A percentile compares a stretch with the other conserved stretches of the same genome.
These are phyloP conservation scores for Cladosporium sp. DNA, from an alignment of 2,329 filamentous ascomycete species.

Conservation along the genomic window DNA sequence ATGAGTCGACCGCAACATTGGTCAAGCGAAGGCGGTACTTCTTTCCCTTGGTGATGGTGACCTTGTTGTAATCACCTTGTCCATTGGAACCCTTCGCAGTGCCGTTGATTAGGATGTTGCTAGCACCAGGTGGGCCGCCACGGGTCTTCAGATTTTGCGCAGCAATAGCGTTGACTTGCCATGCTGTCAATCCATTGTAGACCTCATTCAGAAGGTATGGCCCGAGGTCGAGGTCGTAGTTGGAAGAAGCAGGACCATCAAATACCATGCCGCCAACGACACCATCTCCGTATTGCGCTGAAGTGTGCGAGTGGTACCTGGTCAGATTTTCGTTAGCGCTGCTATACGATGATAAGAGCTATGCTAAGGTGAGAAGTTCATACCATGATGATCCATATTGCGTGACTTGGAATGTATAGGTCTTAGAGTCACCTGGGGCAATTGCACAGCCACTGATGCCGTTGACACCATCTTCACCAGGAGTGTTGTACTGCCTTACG, in stretches of 20 bases:
- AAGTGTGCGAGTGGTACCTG: conserved; percentile 40
- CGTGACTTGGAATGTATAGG: conserved; percentile 54
- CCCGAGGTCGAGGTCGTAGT: conserved; percentile 36
- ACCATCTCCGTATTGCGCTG: conserved; percentile 41
- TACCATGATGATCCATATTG: conserved; percentile 40
- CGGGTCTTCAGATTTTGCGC: conserved; percentile 27
- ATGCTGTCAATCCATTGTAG: conserved; percentile 26
- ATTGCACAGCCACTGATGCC: conserved; percentile 45
- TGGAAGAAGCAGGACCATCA: conserved; percentile 40
- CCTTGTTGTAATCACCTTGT: conserved; percentile 23
- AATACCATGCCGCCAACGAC: conserved; percentile 39
- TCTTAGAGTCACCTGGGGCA: conserved; percentile 47
- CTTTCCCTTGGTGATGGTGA: conserved; percentile 30
- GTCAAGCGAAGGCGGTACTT: conserved; percentile 43
- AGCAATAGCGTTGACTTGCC: conserved; percentile 27
- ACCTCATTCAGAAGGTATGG: conserved; percentile 28
- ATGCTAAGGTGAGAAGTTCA: too few species aligned
- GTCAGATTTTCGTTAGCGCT: neutral
- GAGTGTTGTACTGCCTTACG: conserved; percentile 52
- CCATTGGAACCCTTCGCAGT: conserved; percentile 36
- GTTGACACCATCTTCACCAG: conserved; percentile 54
- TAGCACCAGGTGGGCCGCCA: conserved; percentile 33
- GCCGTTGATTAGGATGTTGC: conserved; percentile 43
- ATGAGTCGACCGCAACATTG: conserved; percentile 43
- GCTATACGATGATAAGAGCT: neutral